Percentiles rank a stretch among this genome's conserved stretches.
phyloP scores from a whole-genome alignment of 257 asterid species.

The Paraleonurus japonicus region DNA sequence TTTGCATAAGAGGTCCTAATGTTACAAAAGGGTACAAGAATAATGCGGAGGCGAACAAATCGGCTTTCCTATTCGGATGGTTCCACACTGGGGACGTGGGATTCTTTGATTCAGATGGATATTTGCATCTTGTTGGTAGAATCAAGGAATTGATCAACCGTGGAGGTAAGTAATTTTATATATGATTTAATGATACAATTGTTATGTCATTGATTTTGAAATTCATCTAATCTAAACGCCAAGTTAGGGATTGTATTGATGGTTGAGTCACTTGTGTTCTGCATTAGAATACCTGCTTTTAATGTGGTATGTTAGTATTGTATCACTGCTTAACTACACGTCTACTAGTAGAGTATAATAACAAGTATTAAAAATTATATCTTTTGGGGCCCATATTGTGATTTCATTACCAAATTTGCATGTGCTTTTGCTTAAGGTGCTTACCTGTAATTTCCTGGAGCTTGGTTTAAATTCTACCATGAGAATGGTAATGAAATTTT shows the following conservation, averaged over 20 bases:
- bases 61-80: slow-evolving; percentile 83
- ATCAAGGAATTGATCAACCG: slow-evolving; percentile 91
- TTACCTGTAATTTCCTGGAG: not conserved
- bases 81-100: slow-evolving; percentile 91
- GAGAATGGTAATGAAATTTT: no score
- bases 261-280: not conserved
- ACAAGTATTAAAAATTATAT: not conserved
- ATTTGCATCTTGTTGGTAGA: slow-evolving; percentile 90
- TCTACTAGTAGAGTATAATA: not conserved
- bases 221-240: not conserved
- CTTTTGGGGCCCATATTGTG: not conserved
- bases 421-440: not conserved
- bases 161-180: slow-evolving; percentile 77
- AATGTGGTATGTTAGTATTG: slow-evolving; percentile 1
- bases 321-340: not conserved
- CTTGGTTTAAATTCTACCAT: not conserved
- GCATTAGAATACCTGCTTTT: not conserved
- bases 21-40: slow-evolving; percentile 85
- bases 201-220: not conserved
- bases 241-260: not conserved
- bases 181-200: not conserved
- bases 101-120: slow-evolving; percentile 70
- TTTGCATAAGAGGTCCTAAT: slow-evolving; percentile 85
- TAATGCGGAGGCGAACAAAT: slow-evolving; percentile 75
- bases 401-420: not conserved